Conservation (phyloP, 768 basidiomycete genomes). For the Amyloporia xantha region DNA sequence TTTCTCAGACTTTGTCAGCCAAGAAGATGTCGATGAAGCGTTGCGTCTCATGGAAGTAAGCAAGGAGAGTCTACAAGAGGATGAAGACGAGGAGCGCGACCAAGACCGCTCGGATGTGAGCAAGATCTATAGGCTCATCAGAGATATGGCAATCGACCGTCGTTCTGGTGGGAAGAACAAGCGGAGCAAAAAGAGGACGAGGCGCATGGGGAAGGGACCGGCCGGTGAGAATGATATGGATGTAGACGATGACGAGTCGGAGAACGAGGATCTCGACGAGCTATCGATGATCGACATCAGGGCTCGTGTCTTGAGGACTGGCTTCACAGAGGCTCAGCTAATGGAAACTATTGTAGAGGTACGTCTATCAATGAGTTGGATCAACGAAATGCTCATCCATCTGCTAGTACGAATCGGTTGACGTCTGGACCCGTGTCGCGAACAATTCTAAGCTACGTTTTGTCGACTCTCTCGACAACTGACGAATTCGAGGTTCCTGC, state of each 20-base stretch:
- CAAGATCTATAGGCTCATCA: slow-evolving; percentile 88
- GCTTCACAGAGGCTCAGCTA: slow-evolving; percentile 88
- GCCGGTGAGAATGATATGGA: slow-evolving; percentile 64
- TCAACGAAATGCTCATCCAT: too few species aligned
- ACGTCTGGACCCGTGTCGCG: slow-evolving; percentile 77
- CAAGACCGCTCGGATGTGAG: slow-evolving; percentile 73
- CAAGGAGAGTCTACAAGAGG: slow-evolving; percentile 85
- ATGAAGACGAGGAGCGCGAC: slow-evolving; percentile 54
- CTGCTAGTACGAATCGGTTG: slow-evolving; percentile 86
- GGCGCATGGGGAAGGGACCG: slow-evolving; percentile 63
- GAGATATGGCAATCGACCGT: slow-evolving; percentile 57
- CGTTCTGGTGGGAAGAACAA: slow-evolving; percentile 28
- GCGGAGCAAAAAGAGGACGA: slow-evolving; percentile 36
- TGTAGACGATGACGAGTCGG: slow-evolving; percentile 41
- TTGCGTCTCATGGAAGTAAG: slow-evolving; percentile 94
- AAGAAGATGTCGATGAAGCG: slow-evolving; percentile 92
- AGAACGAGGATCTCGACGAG: slow-evolving; percentile 51
- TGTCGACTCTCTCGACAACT: slow-evolving; percentile 24
- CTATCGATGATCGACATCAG: slow-evolving; percentile 85
- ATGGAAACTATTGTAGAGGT: slow-evolving; percentile 82
- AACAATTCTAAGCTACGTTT: slow-evolving; percentile 79
- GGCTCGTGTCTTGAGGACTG: slow-evolving; percentile 74
- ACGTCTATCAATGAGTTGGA: slow-evolving; percentile 26
- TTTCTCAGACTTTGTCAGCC: slow-evolving; percentile 72
- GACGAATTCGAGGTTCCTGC: too few species aligned